phyloP scores from a whole-genome alignment of 495 filamentous ascomycete genomes.

The Aspergillus funiculosus region DNA sequence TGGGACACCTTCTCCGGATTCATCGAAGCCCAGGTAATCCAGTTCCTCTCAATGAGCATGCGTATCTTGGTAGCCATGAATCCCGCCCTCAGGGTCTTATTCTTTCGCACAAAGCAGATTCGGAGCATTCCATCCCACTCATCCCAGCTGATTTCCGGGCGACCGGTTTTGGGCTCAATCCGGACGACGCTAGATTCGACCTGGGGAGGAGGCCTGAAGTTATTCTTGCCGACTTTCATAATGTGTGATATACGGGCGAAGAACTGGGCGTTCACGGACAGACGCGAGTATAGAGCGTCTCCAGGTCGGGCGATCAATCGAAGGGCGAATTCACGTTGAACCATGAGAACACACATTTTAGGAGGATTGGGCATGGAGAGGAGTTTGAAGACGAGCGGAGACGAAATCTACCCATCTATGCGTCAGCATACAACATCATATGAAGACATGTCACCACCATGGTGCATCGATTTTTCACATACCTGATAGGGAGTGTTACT shows the following conservation, averaged over 20 bases:
- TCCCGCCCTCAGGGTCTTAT: slow-evolving; percentile 70
- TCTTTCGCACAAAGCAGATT: slow-evolving; percentile 73
- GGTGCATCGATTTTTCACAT: too few relatives aligned
- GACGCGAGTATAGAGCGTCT: slow-evolving; percentile 78
- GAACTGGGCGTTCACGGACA: slow-evolving; percentile 91
- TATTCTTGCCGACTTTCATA: slow-evolving; percentile 89
- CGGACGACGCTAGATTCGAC: slow-evolving; percentile 82
- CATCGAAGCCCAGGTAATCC: slow-evolving; percentile 54
- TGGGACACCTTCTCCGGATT: slow-evolving; percentile 2
- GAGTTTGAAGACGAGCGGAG: slow-evolving; percentile 84
- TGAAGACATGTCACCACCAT: too few relatives aligned
- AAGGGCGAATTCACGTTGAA: slow-evolving; percentile 70
- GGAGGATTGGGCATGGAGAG: slow-evolving; percentile 71
- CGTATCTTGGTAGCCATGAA: slow-evolving; percentile 74
- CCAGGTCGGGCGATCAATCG: slow-evolving; percentile 69
- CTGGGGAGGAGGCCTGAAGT: slow-evolving; percentile 88
- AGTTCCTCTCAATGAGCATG: slow-evolving; percentile 80
- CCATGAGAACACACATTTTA: slow-evolving; percentile 77
- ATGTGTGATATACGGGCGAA: slow-evolving; percentile 84
- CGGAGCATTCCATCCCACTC: slow-evolving; percentile 91
- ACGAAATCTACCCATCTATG: slow-evolving; percentile 65
- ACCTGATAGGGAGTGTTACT: slow-evolving; percentile 88
- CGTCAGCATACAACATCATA: slow-evolving; percentile 12
- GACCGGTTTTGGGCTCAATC: slow-evolving; percentile 70
- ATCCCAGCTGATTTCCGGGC: slow-evolving; percentile 82